A percentile compares a stretch with the other conserved stretches of the same genome.
phyloP scores from a whole-genome alignment of 768 basidiomycete species.

The Boletus fagicola region DNA sequence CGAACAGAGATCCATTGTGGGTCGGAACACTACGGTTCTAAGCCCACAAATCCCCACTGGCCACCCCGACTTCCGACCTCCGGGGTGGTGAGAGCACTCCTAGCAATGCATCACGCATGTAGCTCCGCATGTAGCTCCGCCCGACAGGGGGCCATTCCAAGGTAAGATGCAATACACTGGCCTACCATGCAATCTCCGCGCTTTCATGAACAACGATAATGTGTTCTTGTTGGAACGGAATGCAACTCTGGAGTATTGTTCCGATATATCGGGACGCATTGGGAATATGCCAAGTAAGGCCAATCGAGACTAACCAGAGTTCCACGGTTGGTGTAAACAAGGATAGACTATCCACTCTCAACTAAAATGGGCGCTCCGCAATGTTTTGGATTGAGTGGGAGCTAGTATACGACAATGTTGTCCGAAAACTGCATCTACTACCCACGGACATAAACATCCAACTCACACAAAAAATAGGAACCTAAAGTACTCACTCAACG shows the following conservation, averaged over 20 bases:
- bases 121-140: background rate
- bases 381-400: slow-evolving; percentile 21
- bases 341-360: background rate
- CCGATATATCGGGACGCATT: background rate
- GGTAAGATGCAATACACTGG: background rate
- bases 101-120: background rate
- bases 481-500: slow-evolving; percentile 17
- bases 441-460: slow-evolving; percentile 4
- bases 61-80: background rate
- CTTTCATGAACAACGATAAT: background rate
- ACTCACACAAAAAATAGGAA: background rate
- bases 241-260: background rate
- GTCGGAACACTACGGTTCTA: background rate
- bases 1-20: background rate
- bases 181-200: background rate
- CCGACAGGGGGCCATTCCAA: background rate
- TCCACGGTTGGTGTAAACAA: background rate
- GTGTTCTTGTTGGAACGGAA: background rate
- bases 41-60: background rate
- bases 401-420: slow-evolving; percentile 19
- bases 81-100: background rate
- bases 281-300: background rate
- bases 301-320: background rate
- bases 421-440: slow-evolving; percentile 29
- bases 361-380: background rate